Evolutionary conservation across 2,329 filamentous ascomycete species (phyloP), one percentile per base, ranked within the genome.

Genomic region (Colletotrichum siamense): DNA sequence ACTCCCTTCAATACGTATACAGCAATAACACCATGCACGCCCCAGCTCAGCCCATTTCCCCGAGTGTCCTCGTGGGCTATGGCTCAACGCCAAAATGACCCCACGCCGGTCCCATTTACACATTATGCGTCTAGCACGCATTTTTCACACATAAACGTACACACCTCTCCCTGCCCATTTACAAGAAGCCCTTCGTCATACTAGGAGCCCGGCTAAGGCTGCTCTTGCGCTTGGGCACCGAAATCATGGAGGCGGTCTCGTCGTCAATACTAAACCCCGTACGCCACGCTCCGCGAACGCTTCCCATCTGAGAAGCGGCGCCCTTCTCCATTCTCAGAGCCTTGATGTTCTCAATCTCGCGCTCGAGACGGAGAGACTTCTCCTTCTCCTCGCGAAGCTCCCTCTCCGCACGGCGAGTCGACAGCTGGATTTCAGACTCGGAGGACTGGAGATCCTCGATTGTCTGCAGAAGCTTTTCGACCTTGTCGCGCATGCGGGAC

Each of bases 371-470:
- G 32, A 96, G 86, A 1, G 89, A 90, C 85, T 94, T 96, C 85
- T 99, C 97, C 77, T 91, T 92, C 85, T 98, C 96, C 84, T 98
- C 95, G 8, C 95, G 91, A 18, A 98, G 90, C 81, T 99, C 96
- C 59, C 96, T 92, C 84, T 99, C 96, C 18, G 95, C 95, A 59
- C 96, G 93, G 73, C 96, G 94, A 30, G 95, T 94, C 30, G 93
- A 90, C 57, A 99, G 90, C 84, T 98, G 95, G 63, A 93, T 94
- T 13, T 92, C 89, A 26, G 95, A 96, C 85, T 99, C 96, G 16
- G 93, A 94, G 16, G 95, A 93, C 84, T 99, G 96, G 39, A 99
- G 92, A 83, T 99, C 96, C 82, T 99, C 96, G 80, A 99, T 98
- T 2, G 95, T 95, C 82, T 93, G 91, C 67, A 99, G 93, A 7